Evolutionary conservation across 306 rosid species (phyloP).

Genomic region (Canavalia ensiformis): DNA sequence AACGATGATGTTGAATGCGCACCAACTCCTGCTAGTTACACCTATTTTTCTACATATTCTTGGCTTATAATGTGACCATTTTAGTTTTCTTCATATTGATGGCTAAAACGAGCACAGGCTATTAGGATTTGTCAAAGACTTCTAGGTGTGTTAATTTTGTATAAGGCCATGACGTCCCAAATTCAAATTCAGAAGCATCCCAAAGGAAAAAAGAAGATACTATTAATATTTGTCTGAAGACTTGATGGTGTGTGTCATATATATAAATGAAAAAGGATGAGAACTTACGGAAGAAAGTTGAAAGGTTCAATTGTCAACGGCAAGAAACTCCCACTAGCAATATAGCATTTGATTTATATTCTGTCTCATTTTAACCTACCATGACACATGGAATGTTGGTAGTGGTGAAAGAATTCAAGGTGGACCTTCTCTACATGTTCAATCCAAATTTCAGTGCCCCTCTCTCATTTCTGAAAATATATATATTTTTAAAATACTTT

Average conservation of each 20-base stretch:
- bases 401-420: not conserved
- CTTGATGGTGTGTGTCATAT: not conserved
- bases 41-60: constrained; percentile 12
- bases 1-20: not conserved
- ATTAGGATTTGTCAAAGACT: constrained; percentile 18
- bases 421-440: not conserved
- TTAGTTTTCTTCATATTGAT: not conserved
- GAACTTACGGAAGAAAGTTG: not conserved
- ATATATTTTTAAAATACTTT: not conserved
- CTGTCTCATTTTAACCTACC: constrained; percentile 14
- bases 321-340: not conserved
- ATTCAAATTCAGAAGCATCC: constrained; percentile 26
- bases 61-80: not conserved
- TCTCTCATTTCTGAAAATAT: not conserved
- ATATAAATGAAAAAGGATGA: not conserved
- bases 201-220: not conserved
- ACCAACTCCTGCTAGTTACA: constrained; percentile 12
- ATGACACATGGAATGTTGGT: not conserved
- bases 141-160: not conserved
- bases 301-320: constrained; percentile 2
- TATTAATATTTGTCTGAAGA: not conserved
- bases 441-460: constrained; percentile 1
- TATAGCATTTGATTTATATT: not conserved
- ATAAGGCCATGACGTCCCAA: not conserved
- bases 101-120: not conserved